phyloP scores from a whole-genome alignment of 2,329 filamentous ascomycete genomes.

The Nigrospora sphaerica region DNA sequence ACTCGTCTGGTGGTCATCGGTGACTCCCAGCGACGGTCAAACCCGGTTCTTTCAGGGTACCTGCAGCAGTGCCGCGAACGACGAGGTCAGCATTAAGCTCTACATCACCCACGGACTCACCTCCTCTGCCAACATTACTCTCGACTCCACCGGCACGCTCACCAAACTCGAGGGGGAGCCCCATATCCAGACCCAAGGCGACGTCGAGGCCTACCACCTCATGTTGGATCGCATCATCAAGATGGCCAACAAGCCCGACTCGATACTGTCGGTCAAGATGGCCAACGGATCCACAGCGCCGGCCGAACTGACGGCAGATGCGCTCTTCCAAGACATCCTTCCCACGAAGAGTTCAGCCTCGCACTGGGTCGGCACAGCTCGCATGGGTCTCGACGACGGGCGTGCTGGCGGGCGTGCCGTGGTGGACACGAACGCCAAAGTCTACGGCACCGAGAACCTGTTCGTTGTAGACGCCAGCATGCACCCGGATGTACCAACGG shows the following conservation, averaged over 20 bases:
- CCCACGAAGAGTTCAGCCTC: background rate
- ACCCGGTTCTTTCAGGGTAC: conserved; percentile 17
- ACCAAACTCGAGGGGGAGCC: conserved; percentile 13
- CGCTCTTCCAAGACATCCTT: background rate
- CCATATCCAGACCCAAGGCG: conserved; percentile 12
- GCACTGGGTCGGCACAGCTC: conserved; percentile 38
- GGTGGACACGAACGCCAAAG: conserved; percentile 55
- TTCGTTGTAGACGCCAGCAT: conserved; percentile 63
- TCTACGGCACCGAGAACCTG: conserved; percentile 62
- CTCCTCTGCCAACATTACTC: conserved; percentile 13
- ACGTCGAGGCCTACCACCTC: conserved; percentile 8
- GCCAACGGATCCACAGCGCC: background rate
- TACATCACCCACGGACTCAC: conserved; percentile 17
- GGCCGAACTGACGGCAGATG: background rate
- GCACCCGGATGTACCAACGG: conserved; percentile 60
- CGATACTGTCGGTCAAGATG: background rate
- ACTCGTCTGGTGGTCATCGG: conserved; percentile 14
- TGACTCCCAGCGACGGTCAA: conserved; percentile 12
- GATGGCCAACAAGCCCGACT: background rate
- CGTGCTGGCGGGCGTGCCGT: conserved; percentile 47
- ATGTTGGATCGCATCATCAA: conserved; percentile 8
- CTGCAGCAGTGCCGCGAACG: conserved; percentile 8
- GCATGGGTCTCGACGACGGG: conserved; percentile 51
- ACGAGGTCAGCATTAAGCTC: conserved; percentile 10
- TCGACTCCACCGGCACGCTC: conserved; percentile 11